Base-by-base conservation (phyloP, 192 early-diverging fungal species). In the Ambispora gerdemannii region DNA sequence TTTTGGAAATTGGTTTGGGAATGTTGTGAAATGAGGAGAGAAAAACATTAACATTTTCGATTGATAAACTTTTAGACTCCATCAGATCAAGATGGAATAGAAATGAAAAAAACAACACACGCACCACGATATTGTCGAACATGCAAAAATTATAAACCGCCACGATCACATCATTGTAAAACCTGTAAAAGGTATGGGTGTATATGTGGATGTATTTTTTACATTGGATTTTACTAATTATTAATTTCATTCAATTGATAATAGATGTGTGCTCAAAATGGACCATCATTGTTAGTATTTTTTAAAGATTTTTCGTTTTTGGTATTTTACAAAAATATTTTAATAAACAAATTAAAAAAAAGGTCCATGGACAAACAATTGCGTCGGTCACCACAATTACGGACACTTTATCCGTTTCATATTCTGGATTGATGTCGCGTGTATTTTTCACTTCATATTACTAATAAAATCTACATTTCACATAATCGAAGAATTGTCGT, bases 301-400 rank as follows among this genome's bases (percentile, higher is more conserved):
- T n/a, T n/a, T n/a, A n/a, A n/a, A n/a, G n/a, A n/a, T n/a, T n/a
- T n/a, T n/a, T n/a, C n/a, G n/a, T n/a, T n/a, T n/a, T n/a, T n/a
- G n/a, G n/a, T n/a, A n/a, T n/a, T n/a, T n/a, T n/a, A n/a, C n/a
- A n/a, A n/a, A n/a, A n/a, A n/a, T n/a, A n/a, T n/a, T n/a, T n/a
- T n/a, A n/a, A n/a, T n/a, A n/a, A n/a, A n/a, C n/a, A n/a, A n/a
- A n/a, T n/a, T n/a, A n/a, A n/a, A 13, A 13, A 1, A 28, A 52
- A 70, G 67, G 67, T 53, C 95, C 94, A 6, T 98, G 94, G 93
- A 87, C 95, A 71, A 84, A 88, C 78, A 88, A 94, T 77, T 95
- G 93, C 75, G 80, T 98, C 61, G 90, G 91, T 53, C 80, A 90
- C 79, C 77, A 71, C 63, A 88, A 93, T 81, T 82, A 87, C 68